Evolutionary conservation across 1,284 basidiomycete genomes (phyloP), one percentile per base, ranked within the genome.

Genomic region (Sanghuangporus baumii): DNA sequence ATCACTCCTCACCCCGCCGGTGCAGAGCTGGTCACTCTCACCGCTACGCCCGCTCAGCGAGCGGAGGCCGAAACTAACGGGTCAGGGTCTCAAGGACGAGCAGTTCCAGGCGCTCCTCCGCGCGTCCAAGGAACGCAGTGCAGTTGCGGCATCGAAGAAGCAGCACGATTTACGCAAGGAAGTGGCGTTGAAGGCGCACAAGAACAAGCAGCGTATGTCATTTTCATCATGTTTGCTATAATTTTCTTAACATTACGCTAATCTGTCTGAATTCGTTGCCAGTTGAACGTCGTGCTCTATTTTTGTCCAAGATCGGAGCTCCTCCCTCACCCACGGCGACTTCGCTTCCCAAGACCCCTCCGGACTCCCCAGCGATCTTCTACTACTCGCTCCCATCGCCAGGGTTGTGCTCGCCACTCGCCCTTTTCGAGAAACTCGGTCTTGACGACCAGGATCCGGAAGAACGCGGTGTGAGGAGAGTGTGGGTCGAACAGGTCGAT

Each of bases 271-370:
- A 7, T 47, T 34, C 18, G n/a, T 46, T 46, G 7, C 41, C 70
- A 91, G 89, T 82, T 68, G 87, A 89, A 73, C 81, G 90, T 61
- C 86, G 88, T 50, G 85, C 87, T 9, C 78, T 83, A 61, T 91
- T 92, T 76, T 75, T 91, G 41, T 88, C 86, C 65, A 91, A 86
- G 74, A 76, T 92, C 57, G 76, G 81, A 50, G 85, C 85, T 20
- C 83, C 85, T 26, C 84, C 86, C 7, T 86, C 84, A 12, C 81
- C 85, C 9, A 79, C 81, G 14, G 83, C 86, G 18, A 79, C 81
- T 34, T 71, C 74, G 50, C 77, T 79, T 12, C 84, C 87, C 11
- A 85, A 84, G 73, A 88, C 84, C 3, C 85, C 86, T 50, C 84
- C 84, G 6, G 86, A 88, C 65, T 89, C 87, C 14, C 87, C 87